A percentile compares a stretch with the other conserved stretches of the same genome.
Evolutionary conservation across 1,284 basidiomycete genomes (phyloP).

Genomic region (Microbotryum silenes-acaulis): DNA sequence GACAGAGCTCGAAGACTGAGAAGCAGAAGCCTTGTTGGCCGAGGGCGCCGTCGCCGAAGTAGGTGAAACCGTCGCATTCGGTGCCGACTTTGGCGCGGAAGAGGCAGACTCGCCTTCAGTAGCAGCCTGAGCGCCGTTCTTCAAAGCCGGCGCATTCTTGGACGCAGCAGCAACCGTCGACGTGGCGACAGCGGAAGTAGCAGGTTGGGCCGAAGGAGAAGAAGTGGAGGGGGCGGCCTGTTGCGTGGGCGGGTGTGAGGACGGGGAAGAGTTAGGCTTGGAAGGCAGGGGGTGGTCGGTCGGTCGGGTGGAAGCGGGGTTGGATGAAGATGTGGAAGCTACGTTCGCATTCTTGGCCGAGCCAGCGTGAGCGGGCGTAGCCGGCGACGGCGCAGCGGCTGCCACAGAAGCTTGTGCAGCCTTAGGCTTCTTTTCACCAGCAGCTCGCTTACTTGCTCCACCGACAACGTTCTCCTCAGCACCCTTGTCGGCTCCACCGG

Average conservation of each 20-base stretch:
- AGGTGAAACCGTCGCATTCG: no score
- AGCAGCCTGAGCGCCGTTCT: conserved; percentile 2
- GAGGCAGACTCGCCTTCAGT: no score
- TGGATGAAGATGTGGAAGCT: conserved; percentile 1
- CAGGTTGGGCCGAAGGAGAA: conserved; percentile 1
- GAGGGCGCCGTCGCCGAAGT: no score
- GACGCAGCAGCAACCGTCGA: conserved; percentile 4
- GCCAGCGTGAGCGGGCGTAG: not conserved
- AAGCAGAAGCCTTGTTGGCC: no score
- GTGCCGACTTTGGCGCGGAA: no score
- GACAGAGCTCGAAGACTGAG: no score
- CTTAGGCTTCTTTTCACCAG: conserved; percentile 5
- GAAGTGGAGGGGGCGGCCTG: not conserved
- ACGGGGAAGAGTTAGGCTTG: not conserved
- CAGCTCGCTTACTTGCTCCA: not conserved
- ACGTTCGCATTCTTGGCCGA: not conserved
- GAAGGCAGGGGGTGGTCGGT: not conserved
- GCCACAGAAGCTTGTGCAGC: not conserved
- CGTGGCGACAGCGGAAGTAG: conserved; percentile 4
- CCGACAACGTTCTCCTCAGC: conserved; percentile 9
- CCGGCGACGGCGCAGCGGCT: not conserved
- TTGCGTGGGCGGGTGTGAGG: not conserved
- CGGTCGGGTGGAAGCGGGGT: conserved; percentile 1
- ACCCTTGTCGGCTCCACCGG: not conserved
- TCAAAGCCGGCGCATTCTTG: conserved; percentile 6